phyloP scores from a whole-genome alignment of 495 filamentous ascomycete genomes.

The Extremus antarcticus region DNA sequence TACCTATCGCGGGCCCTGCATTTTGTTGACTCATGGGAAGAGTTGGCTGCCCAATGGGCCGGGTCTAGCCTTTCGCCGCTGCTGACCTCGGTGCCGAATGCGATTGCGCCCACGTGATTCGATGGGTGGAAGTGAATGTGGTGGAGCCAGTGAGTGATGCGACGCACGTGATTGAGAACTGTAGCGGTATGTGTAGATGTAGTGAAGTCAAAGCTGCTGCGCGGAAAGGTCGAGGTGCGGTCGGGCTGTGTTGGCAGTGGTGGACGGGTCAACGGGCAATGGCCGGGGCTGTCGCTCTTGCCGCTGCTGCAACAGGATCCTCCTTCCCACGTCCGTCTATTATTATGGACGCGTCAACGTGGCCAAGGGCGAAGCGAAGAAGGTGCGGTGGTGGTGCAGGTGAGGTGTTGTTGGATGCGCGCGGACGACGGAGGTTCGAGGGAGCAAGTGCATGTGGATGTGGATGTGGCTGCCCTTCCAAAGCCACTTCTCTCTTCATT shows the following conservation, averaged over 20 bases:
- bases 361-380: background rate
- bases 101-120: background rate
- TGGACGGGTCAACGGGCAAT: background rate
- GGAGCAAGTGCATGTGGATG: background rate
- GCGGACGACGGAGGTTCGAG: background rate
- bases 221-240: background rate
- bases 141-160: background rate
- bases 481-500: background rate
- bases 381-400: background rate
- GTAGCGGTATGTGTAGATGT: background rate
- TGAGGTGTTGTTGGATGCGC: background rate
- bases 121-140: background rate
- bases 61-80: background rate
- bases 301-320: background rate
- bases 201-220: background rate
- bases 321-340: background rate
- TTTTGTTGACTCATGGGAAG: conserved; percentile 13
- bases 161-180: background rate
- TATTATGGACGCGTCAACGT: background rate
- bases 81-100: background rate
- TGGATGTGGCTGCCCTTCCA: background rate
- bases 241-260: background rate
- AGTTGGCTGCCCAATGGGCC: conserved; percentile 3
- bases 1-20: conserved; percentile 10
- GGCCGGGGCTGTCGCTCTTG: too few species aligned